Conservation (phyloP, 805 yeast genomes). For the Wickerhamiella hasegawae region DNA sequence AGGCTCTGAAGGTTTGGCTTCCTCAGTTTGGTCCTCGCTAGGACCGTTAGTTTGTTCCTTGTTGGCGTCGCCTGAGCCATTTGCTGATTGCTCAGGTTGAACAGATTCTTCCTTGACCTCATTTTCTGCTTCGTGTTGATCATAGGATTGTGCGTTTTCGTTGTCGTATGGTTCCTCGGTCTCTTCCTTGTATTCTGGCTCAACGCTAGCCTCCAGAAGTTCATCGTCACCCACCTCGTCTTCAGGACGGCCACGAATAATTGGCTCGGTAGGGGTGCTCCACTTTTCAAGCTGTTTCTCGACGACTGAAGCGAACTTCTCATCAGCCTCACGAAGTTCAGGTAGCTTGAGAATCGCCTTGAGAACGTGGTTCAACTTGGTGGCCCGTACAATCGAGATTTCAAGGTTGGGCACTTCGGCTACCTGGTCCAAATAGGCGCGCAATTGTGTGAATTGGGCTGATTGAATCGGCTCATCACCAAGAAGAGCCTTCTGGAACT, state of each 20-base stretch:
- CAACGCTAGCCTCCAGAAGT: slow-evolving; percentile 8
- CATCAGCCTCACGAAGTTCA: slow-evolving; percentile 1
- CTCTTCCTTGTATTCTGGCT: background rate
- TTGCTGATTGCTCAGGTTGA: background rate
- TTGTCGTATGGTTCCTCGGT: background rate
- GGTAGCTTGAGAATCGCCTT: slow-evolving; percentile 1
- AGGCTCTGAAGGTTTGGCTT: no score
- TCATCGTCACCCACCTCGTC: slow-evolving; percentile 9
- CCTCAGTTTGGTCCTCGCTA: no score
- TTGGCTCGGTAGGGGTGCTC: slow-evolving; percentile 13
- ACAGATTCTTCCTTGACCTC: background rate
- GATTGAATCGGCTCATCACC: slow-evolving; percentile 2
- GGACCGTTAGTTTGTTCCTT: no score
- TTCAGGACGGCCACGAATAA: slow-evolving; percentile 16
- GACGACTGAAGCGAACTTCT: slow-evolving; percentile 2
- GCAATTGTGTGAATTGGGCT: slow-evolving; percentile 3
- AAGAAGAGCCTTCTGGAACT: slow-evolving; percentile 10
- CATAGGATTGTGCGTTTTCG: background rate
- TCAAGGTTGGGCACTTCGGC: slow-evolving; percentile 11
- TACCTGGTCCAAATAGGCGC: slow-evolving; percentile 5
- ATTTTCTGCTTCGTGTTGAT: background rate
- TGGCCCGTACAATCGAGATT: slow-evolving; percentile 11
- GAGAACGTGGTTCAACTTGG: slow-evolving; percentile 12
- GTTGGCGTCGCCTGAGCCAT: no score
- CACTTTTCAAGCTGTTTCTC: slow-evolving; percentile 6